Evolutionary conservation across 169 alveolate genomes (phyloP), one percentile per base, ranked within the genome.

Genomic region (Plasmodium yoelii): DNA sequence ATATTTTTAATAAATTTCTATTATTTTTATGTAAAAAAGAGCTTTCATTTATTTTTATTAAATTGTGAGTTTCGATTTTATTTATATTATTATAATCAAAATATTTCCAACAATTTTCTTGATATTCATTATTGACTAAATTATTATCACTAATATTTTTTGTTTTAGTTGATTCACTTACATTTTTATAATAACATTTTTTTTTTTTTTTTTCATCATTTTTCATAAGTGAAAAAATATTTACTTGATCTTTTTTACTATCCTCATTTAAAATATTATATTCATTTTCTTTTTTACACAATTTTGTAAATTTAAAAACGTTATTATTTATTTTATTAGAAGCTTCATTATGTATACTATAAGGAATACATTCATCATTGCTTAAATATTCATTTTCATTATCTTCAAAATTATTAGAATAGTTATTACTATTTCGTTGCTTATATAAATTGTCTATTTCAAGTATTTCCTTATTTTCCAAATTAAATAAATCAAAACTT

Each of bases 1-100:
- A 74, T 47, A 74, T 44, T 61, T 74, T 74, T 13, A 74, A n/a
- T 44, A 74, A 44, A 44, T 74, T 74, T 12, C 65, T 47, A 42
- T 61, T 74, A 47, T 74, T 74, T 39, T 44, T 74, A 15, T 74
- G 88, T 15, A 74, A 39, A 55, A 74, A 74, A 1, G 88, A 74
- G 28, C 61, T 74, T 28, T 74, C 88, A 39, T 74, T 44, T 15
- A 13, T 39, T 46, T 34, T 34, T 18, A 56, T 1, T 5, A 42
- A 18, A 22, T n/a, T 19, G 0, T 3, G 0, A 3, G 2, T 3
- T 34, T 34, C 42, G 7, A 34, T 0, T 34, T 34, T 0, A 3
- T 34, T 34, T 34, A 7, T 34, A 5, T 1, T 34, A 5, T 3
- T 34, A 5, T n/a, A n/a, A n/a, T 3, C 5, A 34, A 34, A 34